phyloP scores from a whole-genome alignment of 2,329 filamentous ascomycete genomes.

The Venturia asperata region DNA sequence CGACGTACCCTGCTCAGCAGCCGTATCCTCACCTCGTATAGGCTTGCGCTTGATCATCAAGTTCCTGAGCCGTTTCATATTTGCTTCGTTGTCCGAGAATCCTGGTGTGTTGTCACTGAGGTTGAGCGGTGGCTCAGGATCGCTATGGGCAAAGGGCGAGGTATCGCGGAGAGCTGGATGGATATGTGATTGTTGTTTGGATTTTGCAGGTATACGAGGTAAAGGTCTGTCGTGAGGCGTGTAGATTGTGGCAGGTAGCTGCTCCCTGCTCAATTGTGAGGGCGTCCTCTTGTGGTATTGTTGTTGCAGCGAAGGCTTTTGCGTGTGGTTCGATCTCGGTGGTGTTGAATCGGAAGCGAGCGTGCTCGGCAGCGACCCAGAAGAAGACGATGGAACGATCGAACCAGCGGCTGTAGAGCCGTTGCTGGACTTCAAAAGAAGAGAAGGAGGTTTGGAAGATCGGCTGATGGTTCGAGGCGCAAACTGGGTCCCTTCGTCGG shows the following conservation, averaged over 20 bases:
- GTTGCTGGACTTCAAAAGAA: slow-evolving; percentile 18
- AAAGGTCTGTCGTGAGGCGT: slow-evolving; percentile 8
- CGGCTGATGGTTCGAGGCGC: not conserved
- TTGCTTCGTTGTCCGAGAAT: not conserved
- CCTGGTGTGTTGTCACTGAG: not conserved
- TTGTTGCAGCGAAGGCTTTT: not conserved
- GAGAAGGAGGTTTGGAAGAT: slow-evolving; percentile 10
- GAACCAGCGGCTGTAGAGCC: slow-evolving; percentile 17
- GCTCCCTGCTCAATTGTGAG: slow-evolving; percentile 9
- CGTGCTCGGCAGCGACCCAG: slow-evolving; percentile 6
- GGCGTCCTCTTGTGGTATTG: not conserved
- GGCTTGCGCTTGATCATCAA: slow-evolving; percentile 14
- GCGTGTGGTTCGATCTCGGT: slow-evolving; percentile 4
- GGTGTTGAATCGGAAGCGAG: not conserved
- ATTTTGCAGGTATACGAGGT: not conserved
- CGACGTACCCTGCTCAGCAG: slow-evolving; percentile 3
- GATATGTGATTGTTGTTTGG: slow-evolving; percentile 4
- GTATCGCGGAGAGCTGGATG: not conserved
- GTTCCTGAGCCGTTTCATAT: slow-evolving; percentile 9
- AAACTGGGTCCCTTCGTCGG: not conserved
- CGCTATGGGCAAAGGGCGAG: not conserved
- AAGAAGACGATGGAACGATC: slow-evolving; percentile 8
- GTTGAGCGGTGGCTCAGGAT: not conserved
- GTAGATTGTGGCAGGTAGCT: not conserved
- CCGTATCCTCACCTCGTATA: not conserved